These are phyloP conservation scores for Pseudevernia furfuracea DNA, from an alignment of 495 filamentous ascomycete species.

Conservation along the genomic window DNA sequence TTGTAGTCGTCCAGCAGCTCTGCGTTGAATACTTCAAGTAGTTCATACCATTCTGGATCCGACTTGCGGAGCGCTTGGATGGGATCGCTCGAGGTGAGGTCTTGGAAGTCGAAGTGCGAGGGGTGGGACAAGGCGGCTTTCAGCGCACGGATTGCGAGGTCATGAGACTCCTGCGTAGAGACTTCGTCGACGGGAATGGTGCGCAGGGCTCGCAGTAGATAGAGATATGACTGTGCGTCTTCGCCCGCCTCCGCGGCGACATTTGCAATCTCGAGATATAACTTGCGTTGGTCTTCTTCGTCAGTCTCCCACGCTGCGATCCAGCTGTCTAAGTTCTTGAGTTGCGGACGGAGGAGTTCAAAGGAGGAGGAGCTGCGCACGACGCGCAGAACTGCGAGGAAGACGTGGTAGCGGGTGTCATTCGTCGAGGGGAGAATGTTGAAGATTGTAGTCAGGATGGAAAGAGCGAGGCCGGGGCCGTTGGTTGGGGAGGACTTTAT, in stretches of 20 bases:
- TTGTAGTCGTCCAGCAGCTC: slow-evolving; percentile 90
- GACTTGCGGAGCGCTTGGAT: slow-evolving; percentile 79
- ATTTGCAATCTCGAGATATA: slow-evolving; percentile 72
- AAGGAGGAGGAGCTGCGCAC: slow-evolving; percentile 67
- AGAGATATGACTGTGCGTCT: slow-evolving; percentile 68
- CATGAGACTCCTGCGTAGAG: slow-evolving; percentile 60
- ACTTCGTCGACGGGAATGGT: slow-evolving; percentile 72
- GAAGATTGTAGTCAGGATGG: slow-evolving; percentile 89
- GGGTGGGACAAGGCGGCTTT: slow-evolving; percentile 70
- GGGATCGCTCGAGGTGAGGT: slow-evolving; percentile 75
- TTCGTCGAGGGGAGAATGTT: slow-evolving; percentile 75
- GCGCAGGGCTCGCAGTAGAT: slow-evolving; percentile 73
- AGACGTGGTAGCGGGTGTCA: slow-evolving; percentile 78
- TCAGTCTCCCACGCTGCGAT: slow-evolving; percentile 74
- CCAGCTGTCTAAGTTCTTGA: slow-evolving; percentile 75
- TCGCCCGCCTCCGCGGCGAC: slow-evolving; percentile 70
- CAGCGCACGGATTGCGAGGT: slow-evolving; percentile 75
- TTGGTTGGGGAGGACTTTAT: slow-evolving; percentile 77
- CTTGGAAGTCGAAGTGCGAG: slow-evolving; percentile 85
- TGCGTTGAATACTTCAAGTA: slow-evolving; percentile 90
- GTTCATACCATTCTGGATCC: slow-evolving; percentile 74
- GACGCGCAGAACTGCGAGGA: slow-evolving; percentile 73
- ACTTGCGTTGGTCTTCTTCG: slow-evolving; percentile 68
- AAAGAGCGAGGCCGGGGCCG: slow-evolving; percentile 74
- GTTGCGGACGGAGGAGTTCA: slow-evolving; percentile 69